Evolutionary conservation across 352 stramenopile genomes (phyloP), one percentile per base, ranked within the genome.

Genomic region (Phytopythium delawarense): DNA sequence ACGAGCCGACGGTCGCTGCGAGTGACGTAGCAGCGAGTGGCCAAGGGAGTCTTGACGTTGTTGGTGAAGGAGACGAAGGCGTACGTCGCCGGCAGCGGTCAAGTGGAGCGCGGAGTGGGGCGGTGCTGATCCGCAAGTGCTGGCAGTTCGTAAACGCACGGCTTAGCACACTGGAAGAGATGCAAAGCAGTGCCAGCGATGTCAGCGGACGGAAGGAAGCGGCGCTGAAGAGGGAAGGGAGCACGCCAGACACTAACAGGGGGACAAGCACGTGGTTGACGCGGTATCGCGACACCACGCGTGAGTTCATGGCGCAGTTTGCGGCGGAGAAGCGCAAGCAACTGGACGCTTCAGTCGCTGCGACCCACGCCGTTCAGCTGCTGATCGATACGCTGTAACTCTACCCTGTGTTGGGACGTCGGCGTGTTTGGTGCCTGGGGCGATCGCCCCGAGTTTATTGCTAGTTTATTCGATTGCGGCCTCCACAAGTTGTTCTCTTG

Each of bases 91-190:
- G 18, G 45, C 44, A 30, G 23, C 7, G 48, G 34, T 32, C 49
- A 32, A 30, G 44, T 59, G n/a, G 62, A 61, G n/a, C 49, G 32
- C 72, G 75, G 1, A 69, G 67, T 25, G 71, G 72, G 4, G 66
- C 61, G 16, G 64, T 66, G 20, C 64, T 84, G 42, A 50, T 87
- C 12, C 73, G 73, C 21, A 87, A 84, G 62, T 87, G 75, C 37
- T 68, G 69, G 63, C 28, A 57, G 42, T 70, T 70, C 25, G 46
- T 42, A 11, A 35, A 62, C 39, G 45, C 53, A 21, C 62, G 61
- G 4, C 20, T 70, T n/a, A 37, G 39, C 8, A 39, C 30, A 4
- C 32, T 70, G 20, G n/a, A 51, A 65, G 37, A 63, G 49, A 45
- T 12, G 45, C 32, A 15, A 35, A 5, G 15, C 55, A 7, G 23